phyloP scores from a whole-genome alignment of 352 stramenopile species.

The Phytophthora crassamura region DNA sequence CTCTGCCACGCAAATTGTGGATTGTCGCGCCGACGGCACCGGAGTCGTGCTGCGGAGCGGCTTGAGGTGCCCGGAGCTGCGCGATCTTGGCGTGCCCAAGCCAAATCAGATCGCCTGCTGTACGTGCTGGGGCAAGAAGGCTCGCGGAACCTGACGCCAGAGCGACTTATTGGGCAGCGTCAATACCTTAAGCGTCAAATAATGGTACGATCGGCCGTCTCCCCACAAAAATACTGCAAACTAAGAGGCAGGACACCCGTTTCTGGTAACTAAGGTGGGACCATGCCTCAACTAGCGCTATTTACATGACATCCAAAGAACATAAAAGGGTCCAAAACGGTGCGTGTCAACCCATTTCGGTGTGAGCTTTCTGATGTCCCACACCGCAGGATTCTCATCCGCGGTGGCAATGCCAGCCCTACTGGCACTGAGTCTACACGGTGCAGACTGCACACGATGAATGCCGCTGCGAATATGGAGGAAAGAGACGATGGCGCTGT shows the following conservation, averaged over 20 bases:
- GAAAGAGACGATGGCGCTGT: no score
- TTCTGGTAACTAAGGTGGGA: conserved; percentile 14
- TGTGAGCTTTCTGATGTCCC: no score
- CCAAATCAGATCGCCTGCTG: conserved; percentile 25
- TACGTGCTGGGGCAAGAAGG: conserved; percentile 3
- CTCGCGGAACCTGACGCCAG: conserved; percentile 11
- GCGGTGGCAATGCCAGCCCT: no score
- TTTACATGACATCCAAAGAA: background rate
- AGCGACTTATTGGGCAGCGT: conserved; percentile 32
- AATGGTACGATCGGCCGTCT: background rate
- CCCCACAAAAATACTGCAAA: conserved; percentile 17
- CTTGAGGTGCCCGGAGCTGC: conserved; percentile 7
- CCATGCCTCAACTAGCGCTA: conserved; percentile 3
- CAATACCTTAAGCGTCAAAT: conserved; percentile 22
- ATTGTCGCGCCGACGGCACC: conserved; percentile 17
- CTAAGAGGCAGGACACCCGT: background rate
- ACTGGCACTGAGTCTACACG: no score
- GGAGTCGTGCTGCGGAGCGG: background rate
- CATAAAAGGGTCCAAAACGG: conserved; percentile 12
- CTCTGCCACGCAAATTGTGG: background rate
- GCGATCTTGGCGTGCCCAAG: conserved; percentile 24
- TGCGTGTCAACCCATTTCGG: conserved; percentile 6
- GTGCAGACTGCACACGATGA: no score
- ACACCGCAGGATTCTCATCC: no score
- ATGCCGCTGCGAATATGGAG: no score